These are phyloP conservation scores for Leishmania braziliensis DNA, from an alignment of 208 protist species.

Conservation along the genomic window DNA sequence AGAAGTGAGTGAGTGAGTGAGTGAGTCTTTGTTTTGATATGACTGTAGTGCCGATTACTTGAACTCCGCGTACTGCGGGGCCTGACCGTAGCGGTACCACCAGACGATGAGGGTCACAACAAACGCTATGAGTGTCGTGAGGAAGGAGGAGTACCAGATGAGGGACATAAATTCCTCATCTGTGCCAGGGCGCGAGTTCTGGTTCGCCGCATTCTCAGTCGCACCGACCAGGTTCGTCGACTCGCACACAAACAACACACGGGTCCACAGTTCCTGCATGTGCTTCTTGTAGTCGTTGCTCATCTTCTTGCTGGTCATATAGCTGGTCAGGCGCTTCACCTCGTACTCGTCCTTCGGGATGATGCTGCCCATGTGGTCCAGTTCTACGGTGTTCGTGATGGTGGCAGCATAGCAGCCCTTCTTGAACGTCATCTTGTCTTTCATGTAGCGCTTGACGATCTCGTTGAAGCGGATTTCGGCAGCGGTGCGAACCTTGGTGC, in stretches of 20 bases:
- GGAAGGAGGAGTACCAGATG: conserved; percentile 83
- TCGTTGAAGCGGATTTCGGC: conserved; percentile 87
- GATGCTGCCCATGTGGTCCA: conserved; percentile 92
- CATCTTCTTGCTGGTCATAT: conserved; percentile 92
- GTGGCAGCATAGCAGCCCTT: conserved; percentile 83
- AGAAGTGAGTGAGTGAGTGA: conserved; percentile 10
- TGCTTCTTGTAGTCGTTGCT: conserved; percentile 91
- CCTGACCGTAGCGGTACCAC: conserved; percentile 91
- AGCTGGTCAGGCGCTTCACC: conserved; percentile 85
- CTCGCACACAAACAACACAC: conserved; percentile 85
- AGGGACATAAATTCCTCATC: conserved; percentile 91
- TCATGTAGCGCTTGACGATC: conserved; percentile 89
- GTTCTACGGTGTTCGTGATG: conserved; percentile 87
- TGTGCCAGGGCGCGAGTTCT: conserved; percentile 84
- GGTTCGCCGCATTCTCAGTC: conserved; percentile 70
- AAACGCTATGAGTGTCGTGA: conserved; percentile 73
- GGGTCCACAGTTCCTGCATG: conserved; percentile 88
- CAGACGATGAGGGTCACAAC: conserved; percentile 59
- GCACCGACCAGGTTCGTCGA: conserved; percentile 80
- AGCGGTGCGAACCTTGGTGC: conserved; percentile 86
- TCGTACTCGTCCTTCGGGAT: conserved; percentile 93
- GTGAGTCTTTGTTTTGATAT: conserved; percentile 6
- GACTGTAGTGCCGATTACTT: conserved; percentile 47
- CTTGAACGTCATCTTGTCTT: conserved; percentile 87
- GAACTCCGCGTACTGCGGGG: conserved; percentile 78